A percentile compares a stretch with the other conserved stretches of the same genome.
phyloP scores from a whole-genome alignment of 2,329 filamentous ascomycete species.

The Boeremia exigua region DNA sequence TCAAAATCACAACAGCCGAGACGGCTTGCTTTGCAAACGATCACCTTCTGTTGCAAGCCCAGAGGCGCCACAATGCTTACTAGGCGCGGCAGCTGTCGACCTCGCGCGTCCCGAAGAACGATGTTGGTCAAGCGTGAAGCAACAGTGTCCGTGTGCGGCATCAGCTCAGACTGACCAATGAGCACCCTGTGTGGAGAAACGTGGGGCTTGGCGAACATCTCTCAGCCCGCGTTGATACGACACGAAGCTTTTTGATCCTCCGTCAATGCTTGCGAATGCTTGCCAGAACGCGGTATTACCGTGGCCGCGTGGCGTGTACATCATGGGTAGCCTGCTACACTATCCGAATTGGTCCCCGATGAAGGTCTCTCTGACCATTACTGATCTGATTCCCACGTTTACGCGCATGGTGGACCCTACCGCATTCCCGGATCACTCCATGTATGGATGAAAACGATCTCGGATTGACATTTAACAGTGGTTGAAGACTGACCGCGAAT shows the following conservation, averaged over 20 bases:
- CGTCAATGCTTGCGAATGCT: conserved; percentile 9
- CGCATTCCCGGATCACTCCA: background rate
- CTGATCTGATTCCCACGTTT: background rate
- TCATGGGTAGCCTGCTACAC: background rate
- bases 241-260: conserved; percentile 13
- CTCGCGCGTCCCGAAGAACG: conserved; percentile 3
- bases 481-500: background rate
- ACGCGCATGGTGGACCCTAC: background rate
- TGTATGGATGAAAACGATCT: background rate
- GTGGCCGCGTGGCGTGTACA: conserved; percentile 7
- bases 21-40: conserved; percentile 9
- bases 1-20: conserved; percentile 5
- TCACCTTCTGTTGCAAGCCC: conserved; percentile 4
- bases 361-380: too few relatives aligned
- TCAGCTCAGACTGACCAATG: conserved; percentile 3
- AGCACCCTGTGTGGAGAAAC: conserved; percentile 3
- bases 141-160: conserved; percentile 12
- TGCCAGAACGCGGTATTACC: conserved; percentile 7
- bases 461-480: background rate
- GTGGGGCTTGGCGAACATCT: conserved; percentile 10
- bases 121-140: conserved; percentile 14
- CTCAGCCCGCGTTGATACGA: background rate
- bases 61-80: conserved; percentile 11
- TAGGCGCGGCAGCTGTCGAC: conserved; percentile 12
- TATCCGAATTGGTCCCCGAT: background rate